phyloP scores from a whole-genome alignment of 192 early-diverging fungal genomes.

The Backusella australiensis region DNA sequence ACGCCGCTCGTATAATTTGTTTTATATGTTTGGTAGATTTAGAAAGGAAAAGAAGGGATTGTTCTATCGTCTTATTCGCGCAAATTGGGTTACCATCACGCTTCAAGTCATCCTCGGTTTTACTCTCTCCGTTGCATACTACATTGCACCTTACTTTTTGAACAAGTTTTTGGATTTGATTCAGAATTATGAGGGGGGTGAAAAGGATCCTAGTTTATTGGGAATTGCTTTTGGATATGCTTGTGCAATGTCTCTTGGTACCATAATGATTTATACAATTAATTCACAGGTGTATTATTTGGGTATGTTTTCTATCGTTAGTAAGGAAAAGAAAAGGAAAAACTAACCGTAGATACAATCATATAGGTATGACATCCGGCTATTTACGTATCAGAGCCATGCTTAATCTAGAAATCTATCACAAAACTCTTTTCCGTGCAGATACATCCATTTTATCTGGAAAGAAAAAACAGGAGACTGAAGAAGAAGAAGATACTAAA shows the following conservation, averaged over 20 bases:
- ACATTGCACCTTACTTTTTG: conserved; percentile 27
- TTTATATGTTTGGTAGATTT: conserved; percentile 26
- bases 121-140: background rate
- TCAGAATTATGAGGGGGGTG: background rate
- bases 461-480: conserved; percentile 9
- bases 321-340: conserved; percentile 41
- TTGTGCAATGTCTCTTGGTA: conserved; percentile 44
- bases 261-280: background rate
- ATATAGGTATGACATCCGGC: conserved; percentile 22
- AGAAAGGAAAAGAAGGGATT: conserved; percentile 8
- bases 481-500: conserved; percentile 35
- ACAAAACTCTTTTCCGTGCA: conserved; percentile 53
- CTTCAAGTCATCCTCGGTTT: background rate
- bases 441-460: conserved; percentile 36
- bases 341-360: conserved; percentile 6
- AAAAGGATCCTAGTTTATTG: conserved; percentile 34
- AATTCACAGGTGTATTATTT: background rate
- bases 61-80: background rate
- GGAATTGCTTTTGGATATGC: conserved; percentile 52
- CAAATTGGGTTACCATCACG: background rate
- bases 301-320: background rate
- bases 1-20: conserved; percentile 27
- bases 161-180: conserved; percentile 27
- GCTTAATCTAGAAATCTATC: conserved; percentile 54
- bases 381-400: conserved; percentile 14